Evolutionary conservation across 768 basidiomycete species (phyloP).

Genomic region (Rhodocollybia butyracea): DNA sequence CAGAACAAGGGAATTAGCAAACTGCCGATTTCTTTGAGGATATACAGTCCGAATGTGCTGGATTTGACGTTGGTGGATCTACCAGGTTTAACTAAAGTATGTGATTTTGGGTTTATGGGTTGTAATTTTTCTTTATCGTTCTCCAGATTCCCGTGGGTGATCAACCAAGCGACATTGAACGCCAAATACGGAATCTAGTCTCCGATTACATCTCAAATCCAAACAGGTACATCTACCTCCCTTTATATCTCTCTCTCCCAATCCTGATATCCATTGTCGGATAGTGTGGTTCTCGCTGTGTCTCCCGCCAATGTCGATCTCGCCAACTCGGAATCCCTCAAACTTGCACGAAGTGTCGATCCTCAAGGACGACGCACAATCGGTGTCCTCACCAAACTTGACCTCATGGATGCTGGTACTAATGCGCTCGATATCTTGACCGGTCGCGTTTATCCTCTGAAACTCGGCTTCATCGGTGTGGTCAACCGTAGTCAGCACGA

Average conservation of each 20-base stretch:
- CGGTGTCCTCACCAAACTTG: slow-evolving; percentile 94
- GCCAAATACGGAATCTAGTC: slow-evolving; percentile 93
- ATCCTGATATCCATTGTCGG: slow-evolving; percentile 1
- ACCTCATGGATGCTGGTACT: slow-evolving; percentile 99
- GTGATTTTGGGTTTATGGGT: slow-evolving; percentile 23
- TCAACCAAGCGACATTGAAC: slow-evolving; percentile 96
- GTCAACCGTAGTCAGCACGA: slow-evolving; percentile 98
- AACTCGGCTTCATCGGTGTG: slow-evolving; percentile 96
- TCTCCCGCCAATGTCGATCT: slow-evolving; percentile 98
- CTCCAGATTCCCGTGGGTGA: slow-evolving; percentile 91
- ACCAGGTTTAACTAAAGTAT: slow-evolving; percentile 92
- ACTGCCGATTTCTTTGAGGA: slow-evolving; percentile 90
- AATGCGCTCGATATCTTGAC: slow-evolving; percentile 96
- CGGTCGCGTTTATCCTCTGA: slow-evolving; percentile 95
- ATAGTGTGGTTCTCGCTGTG: slow-evolving; percentile 92
- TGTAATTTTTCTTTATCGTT: neutral
- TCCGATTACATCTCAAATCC: slow-evolving; percentile 95
- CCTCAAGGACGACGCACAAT: slow-evolving; percentile 96
- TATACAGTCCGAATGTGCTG: slow-evolving; percentile 93
- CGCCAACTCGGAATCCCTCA: slow-evolving; percentile 96
- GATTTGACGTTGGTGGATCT: slow-evolving; percentile 96
- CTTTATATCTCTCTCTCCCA: neutral
- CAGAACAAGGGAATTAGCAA: slow-evolving; percentile 99
- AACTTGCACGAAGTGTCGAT: slow-evolving; percentile 93
- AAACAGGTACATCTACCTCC: slow-evolving; percentile 65